Evolutionary conservation across 192 early-diverging fungal species (phyloP).

Genomic region (Rhizoclosmatium sp.): DNA sequence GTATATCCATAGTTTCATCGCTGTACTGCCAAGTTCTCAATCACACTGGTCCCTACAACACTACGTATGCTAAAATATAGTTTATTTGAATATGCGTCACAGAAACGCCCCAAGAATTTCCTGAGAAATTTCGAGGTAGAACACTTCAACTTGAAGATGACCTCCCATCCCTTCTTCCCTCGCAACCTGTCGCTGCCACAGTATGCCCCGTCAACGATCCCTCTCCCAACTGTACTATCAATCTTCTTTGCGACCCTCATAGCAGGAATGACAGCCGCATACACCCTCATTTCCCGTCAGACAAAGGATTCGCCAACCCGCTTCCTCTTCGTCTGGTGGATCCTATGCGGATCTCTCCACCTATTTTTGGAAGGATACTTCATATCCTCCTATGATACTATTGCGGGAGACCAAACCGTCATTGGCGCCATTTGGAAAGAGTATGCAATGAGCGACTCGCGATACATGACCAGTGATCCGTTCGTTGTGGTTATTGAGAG

Average conservation of each 20-base stretch:
- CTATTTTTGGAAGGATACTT: conserved; percentile 87
- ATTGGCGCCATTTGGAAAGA: conserved; percentile 90
- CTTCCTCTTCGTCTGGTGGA: conserved; percentile 81
- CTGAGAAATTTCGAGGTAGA: no score
- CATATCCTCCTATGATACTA: conserved; percentile 68
- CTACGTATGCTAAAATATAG: no score
- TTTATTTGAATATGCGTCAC: no score
- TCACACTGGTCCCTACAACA: no score
- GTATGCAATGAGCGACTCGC: conserved; percentile 86
- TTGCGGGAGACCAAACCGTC: conserved; percentile 71
- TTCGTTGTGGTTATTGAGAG: conserved; percentile 87
- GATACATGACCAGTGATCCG: conserved; percentile 85
- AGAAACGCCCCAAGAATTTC: no score
- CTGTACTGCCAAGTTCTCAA: no score
- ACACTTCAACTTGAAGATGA: no score
- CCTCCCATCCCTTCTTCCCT: conserved; percentile 55
- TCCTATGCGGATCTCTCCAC: conserved; percentile 83
- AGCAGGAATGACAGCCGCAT: conserved; percentile 8
- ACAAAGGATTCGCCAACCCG: conserved; percentile 42
- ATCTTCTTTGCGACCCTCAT: conserved; percentile 47
- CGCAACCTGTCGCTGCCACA: conserved; percentile 44
- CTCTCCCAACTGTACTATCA: conserved; percentile 43
- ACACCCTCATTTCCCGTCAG: conserved; percentile 37
- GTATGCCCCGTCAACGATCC: conserved; percentile 42
- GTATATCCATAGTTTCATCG: no score